Evolutionary conservation across 176 grass and related monocot genomes (phyloP), one percentile per base, ranked within the genome.

Genomic region (Cocos nucifera): DNA sequence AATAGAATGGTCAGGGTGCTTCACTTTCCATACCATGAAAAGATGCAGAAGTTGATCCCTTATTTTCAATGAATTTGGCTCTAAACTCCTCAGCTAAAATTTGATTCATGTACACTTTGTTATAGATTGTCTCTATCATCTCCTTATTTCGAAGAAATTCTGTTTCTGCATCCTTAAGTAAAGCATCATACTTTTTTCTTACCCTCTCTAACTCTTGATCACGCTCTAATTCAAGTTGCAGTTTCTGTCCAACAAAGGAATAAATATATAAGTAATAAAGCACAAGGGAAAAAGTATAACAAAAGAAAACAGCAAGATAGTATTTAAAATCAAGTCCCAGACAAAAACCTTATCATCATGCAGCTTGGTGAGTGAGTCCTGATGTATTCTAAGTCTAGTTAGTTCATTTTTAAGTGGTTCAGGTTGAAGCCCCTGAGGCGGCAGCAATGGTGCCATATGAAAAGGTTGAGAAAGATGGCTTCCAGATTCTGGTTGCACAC

Each of bases 71-170:
- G 56, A 90, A 97, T 83, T 97, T 97, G 29, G 73, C 75, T 49
- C 84, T 78, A 77, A 97, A 97, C 73, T 97, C 83, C 22, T 97
- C 92, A 23, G 87, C 84, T 56, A 97, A 51, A 69, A 82, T 74
- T 76, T 97, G 92, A 70, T 91, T 90, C 19, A 85, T 58, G 17
- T 61, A 54, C 67, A 97, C 78, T 85, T 91, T 90, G 39, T 63
- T 75, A 29, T 80, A 91, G 3, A 97, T 61, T 53, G 62, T 63
- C 63, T 72, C 69, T 0, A 97, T 73, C 44, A 75, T 60, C 66
- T 80, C 83, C 66, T 65, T 83, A 54, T 82, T 76, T 50, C 67
- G 76, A 63, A 78, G 62, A 87, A 75, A 81, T 59, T 54, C 74
- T 30, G 80, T 72, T 8, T 91, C 80, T 26, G 82, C 65, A 61